Percentiles rank a stretch among this genome's conserved stretches.
Conservation (phyloP, 345 rosid genomes). For the Salix suchowensis region DNA sequence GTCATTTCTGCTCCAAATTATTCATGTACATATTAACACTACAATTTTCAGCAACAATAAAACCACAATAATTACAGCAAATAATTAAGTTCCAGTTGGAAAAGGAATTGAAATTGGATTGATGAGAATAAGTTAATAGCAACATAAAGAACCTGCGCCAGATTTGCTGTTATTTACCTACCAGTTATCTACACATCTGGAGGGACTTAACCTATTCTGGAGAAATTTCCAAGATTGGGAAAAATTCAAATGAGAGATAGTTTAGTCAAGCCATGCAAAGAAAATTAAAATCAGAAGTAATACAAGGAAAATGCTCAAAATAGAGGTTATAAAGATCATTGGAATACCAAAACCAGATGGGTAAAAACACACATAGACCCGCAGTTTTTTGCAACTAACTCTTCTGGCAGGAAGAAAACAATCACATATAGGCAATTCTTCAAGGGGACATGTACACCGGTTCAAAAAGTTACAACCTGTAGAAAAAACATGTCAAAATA, state of each 20-base stretch:
- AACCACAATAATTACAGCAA: too few relatives aligned
- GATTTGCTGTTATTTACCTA: not conserved
- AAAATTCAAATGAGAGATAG: not conserved
- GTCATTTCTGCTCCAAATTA: conserved; percentile 54
- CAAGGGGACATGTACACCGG: not conserved
- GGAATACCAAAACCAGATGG: not conserved
- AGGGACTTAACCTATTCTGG: not conserved
- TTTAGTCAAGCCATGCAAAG: not conserved
- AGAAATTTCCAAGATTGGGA: not conserved
- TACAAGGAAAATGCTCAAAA: not conserved
- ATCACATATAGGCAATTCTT: not conserved
- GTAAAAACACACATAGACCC: not conserved
- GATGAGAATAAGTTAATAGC: not conserved
- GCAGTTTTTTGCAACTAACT: too few relatives aligned
- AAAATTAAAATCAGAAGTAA: not conserved
- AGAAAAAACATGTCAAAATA: not conserved
- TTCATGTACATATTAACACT: not conserved
- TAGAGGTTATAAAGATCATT: not conserved
- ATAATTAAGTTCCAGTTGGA: not conserved
- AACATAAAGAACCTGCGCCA: not conserved
- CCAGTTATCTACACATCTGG: not conserved
- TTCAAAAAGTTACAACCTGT: not conserved
- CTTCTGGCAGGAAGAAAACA: not conserved
- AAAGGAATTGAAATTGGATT: conserved; percentile 5
- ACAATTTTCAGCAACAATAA: too few relatives aligned